Base-by-base conservation (phyloP, 129 eudicot genomes). In the Chrysanthemum lavandulifolium region DNA sequence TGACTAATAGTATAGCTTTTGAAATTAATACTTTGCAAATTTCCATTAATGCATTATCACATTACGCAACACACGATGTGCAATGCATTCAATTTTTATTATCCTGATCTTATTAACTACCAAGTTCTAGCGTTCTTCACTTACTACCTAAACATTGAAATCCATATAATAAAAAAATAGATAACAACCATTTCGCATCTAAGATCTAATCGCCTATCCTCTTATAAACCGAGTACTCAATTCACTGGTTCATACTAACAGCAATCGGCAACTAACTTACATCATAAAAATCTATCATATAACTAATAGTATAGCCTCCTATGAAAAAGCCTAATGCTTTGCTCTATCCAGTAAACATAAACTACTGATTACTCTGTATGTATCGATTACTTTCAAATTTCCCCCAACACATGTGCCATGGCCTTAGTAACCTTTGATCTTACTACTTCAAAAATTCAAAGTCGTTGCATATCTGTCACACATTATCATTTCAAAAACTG, bases 221-320 rank as follows among this genome's bases (percentile, higher is more conserved):
- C 60, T 21, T 48, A 27, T 16, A 18, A 60, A 72, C 12, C 2
- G 7, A 62, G 33, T 49, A 31, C 60, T 15, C 78, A 54, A 64
- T 74, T 72, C 54, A 6, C 33, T 63, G n/a, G 16, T 3, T 56
- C 63, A 65, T 10, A 52, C 15, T 50, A 61, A 50, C 51, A 36
- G 9, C 45, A 36, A 6, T 36, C 8, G 45, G 2, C 0, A 36
- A 36, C 9, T 58, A 19, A 9, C 12, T 19, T 13, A 58, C 4
- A 58, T 10, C 63, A 19, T 21, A 9, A 19, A 19, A 58, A 21
- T 10, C 7, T 1, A 8, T 58, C 25, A 58, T 58, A 27, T 10
- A 19, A 56, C 13, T 19, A n/a, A 36, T 5, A 40, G 18, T 71
- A 70, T 31, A 70, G 29, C 64, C 19, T 54, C 27, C 36, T 51